Evolutionary conservation across 495 filamentous ascomycete genomes (phyloP).

Genomic region (Lentithecium fluviatile): DNA sequence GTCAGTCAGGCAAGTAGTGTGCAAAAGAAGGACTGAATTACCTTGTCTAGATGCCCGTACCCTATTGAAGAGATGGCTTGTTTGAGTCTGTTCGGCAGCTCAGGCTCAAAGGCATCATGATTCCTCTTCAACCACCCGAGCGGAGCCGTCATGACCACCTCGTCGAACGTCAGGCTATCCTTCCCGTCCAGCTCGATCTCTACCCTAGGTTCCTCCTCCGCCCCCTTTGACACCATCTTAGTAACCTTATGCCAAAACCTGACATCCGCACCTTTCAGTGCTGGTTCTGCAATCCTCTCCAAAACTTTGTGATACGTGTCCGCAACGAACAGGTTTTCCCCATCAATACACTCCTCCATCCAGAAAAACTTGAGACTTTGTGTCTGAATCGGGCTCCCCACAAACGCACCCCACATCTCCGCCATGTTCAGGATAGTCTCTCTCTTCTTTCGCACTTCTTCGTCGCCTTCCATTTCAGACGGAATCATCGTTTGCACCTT

Average conservation of each 20-base stretch:
- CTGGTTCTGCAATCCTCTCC: conserved; percentile 62
- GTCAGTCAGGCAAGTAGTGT: conserved; percentile 15
- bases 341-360: conserved; percentile 92
- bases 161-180: conserved; percentile 64
- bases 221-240: conserved; percentile 46
- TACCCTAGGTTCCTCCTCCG: conserved; percentile 30
- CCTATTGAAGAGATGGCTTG: conserved; percentile 75
- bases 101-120: conserved; percentile 65
- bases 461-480: conserved; percentile 51
- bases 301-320: conserved; percentile 82
- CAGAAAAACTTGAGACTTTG: conserved; percentile 93
- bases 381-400: conserved; percentile 70
- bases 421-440: conserved; percentile 63
- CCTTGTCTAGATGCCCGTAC: conserved; percentile 88
- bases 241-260: conserved; percentile 59
- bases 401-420: conserved; percentile 82
- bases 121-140: conserved; percentile 88
- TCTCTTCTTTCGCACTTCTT: conserved; percentile 44
- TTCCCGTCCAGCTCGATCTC: conserved; percentile 55
- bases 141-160: conserved; percentile 80
- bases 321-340: conserved; percentile 85
- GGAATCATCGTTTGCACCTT: conserved; percentile 49
- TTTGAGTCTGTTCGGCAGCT: conserved; percentile 62
- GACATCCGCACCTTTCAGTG: conserved; percentile 61
- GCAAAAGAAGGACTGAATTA: conserved; percentile 31